A percentile compares a stretch with the other conserved stretches of the same genome.
Conservation (phyloP, 2,329 filamentous ascomycete genomes). For the Neofusicoccum umdonicola region DNA sequence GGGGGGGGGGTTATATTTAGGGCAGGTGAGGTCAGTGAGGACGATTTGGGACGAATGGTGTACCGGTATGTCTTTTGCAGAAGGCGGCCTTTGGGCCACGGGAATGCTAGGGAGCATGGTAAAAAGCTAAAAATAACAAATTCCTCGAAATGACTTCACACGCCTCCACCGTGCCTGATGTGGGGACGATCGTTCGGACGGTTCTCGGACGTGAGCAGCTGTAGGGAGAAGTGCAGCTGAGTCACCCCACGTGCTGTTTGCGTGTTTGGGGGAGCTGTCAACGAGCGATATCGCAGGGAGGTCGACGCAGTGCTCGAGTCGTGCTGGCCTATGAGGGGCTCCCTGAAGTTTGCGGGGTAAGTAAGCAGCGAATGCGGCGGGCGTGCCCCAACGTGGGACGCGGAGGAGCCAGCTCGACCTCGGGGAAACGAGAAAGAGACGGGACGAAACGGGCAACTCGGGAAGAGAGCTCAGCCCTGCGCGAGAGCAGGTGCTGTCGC, state of each 20-base stretch:
- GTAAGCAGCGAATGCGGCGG: neutral
- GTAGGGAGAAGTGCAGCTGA: no score
- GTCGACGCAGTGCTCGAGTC: no score
- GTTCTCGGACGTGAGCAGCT: neutral
- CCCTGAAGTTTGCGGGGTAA: neutral
- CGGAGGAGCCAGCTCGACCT: neutral
- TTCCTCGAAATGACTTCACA: neutral
- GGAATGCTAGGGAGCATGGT: neutral
- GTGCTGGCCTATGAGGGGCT: neutral
- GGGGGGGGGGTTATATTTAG: no score
- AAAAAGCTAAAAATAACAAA: neutral
- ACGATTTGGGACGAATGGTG: neutral
- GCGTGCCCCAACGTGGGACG: neutral
- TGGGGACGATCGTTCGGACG: neutral
- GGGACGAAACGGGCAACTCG: neutral
- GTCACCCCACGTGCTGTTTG: neutral
- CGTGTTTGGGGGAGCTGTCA: neutral
- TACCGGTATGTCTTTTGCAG: neutral
- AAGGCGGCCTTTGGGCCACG: neutral
- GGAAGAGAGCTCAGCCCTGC: constrained; percentile 8
- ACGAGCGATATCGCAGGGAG: neutral
- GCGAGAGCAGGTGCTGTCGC: no score
- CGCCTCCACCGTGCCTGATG: neutral
- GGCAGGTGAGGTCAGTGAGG: neutral
- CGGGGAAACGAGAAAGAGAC: constrained; percentile 5